phyloP scores from a whole-genome alignment of 306 rosid species.

The Casuarina cunninghamiana region DNA sequence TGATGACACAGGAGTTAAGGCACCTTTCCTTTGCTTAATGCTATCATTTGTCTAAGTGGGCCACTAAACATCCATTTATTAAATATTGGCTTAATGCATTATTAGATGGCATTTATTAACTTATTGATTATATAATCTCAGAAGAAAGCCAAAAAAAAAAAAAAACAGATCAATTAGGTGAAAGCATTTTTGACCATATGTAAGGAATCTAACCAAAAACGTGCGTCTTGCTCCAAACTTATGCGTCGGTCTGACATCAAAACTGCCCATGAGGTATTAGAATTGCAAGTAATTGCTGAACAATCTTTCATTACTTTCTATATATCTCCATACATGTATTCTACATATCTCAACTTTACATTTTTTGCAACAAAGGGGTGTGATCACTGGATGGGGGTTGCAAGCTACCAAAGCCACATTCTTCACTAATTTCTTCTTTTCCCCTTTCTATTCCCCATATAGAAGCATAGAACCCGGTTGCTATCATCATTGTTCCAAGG shows the following conservation, averaged over 20 bases:
- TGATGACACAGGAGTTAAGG: background rate
- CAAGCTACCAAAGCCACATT: slow-evolving; percentile 4
- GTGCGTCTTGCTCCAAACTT: too few relatives aligned
- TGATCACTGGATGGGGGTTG: slow-evolving; percentile 6
- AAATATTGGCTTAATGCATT: background rate
- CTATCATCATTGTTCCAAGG: slow-evolving; percentile 32
- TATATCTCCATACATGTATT: background rate
- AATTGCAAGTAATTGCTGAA: too few relatives aligned
- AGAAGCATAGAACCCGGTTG: slow-evolving; percentile 39
- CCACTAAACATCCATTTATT: too few relatives aligned
- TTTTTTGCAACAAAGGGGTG: slow-evolving; percentile 39
- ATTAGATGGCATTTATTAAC: background rate
- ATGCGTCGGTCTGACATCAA: too few relatives aligned
- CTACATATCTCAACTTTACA: slow-evolving; percentile 7
- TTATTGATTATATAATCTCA: background rate
- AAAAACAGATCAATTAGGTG: background rate
- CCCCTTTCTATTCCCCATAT: slow-evolving; percentile 40
- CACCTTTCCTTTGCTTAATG: background rate
- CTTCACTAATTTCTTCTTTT: slow-evolving; percentile 8
- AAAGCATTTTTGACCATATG: background rate
- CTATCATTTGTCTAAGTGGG: background rate
- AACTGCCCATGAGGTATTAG: too few relatives aligned
- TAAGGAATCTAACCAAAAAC: too few relatives aligned
- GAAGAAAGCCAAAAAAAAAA: background rate
- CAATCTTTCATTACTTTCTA: too few relatives aligned